phyloP scores from a whole-genome alignment of 495 filamentous ascomycete species.

The Penicillium lagena region DNA sequence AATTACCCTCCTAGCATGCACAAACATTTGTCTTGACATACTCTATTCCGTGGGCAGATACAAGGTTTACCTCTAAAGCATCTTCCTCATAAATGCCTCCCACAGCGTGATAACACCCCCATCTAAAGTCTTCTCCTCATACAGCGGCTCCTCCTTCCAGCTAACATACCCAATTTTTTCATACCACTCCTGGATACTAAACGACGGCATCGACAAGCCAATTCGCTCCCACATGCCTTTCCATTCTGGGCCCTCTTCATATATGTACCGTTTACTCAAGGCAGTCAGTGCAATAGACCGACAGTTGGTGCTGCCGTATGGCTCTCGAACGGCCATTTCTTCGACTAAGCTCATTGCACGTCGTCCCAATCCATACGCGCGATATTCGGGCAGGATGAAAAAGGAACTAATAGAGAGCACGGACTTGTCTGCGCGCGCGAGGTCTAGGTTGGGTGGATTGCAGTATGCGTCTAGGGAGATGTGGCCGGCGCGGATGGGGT shows the following conservation, averaged over 20 bases:
- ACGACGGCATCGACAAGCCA: constrained; percentile 4
- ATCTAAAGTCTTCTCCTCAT: constrained; percentile 9
- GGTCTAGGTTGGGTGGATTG: constrained; percentile 6
- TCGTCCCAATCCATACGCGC: constrained; percentile 7
- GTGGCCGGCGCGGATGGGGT: constrained; percentile 13
- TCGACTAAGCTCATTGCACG: constrained; percentile 13
- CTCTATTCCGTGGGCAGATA: too few relatives aligned
- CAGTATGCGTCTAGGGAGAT: constrained; percentile 18
- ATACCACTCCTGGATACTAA: constrained; percentile 26
- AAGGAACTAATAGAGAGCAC: constrained; percentile 13
- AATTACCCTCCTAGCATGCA: neutral
- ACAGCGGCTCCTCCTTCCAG: constrained; percentile 22
- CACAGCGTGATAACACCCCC: constrained; percentile 5
- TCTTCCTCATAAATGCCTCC: constrained; percentile 22
- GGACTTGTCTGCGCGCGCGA: constrained; percentile 9
- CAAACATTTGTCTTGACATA: too few relatives aligned
- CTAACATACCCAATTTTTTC: constrained; percentile 21
- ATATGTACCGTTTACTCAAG: constrained; percentile 20
- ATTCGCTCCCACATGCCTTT: constrained; percentile 8
- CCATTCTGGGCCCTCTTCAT: constrained; percentile 15
- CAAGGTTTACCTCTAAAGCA: too few relatives aligned
- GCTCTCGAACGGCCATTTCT: constrained; percentile 3
- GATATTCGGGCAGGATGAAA: constrained; percentile 20
- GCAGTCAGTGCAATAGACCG: constrained; percentile 14
- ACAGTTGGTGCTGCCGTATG: constrained; percentile 11